Conservation (phyloP, 2,329 filamentous ascomycete species). For the Cladosporium sp. region DNA sequence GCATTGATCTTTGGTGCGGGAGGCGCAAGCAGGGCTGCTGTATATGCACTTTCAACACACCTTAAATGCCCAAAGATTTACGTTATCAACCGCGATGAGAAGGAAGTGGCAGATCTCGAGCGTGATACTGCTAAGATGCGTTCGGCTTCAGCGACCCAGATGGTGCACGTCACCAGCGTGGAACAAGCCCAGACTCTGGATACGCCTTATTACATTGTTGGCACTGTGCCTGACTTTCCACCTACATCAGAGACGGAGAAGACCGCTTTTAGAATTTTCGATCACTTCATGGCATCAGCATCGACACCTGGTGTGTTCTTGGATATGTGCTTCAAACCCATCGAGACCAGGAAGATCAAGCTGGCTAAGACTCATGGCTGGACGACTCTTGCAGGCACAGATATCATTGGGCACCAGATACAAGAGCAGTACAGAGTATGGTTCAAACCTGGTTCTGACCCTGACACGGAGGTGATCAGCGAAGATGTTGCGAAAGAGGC, state of each 20-base stretch:
- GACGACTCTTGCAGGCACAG: conserved; percentile 37
- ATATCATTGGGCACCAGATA: conserved; percentile 37
- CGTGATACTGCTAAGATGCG: conserved; percentile 7
- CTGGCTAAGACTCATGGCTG: conserved; percentile 32
- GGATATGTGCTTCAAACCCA: conserved; percentile 43
- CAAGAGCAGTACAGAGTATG: conserved; percentile 32
- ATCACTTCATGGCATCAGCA: background rate
- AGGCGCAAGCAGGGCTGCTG: conserved; percentile 38
- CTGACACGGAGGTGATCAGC: conserved; percentile 24
- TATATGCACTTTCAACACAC: conserved; percentile 12
- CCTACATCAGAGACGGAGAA: conserved; percentile 29
- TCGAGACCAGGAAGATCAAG: conserved; percentile 35
- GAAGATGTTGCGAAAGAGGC: conserved; percentile 27
- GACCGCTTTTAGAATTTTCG: conserved; percentile 4
- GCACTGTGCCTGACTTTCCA: conserved; percentile 37
- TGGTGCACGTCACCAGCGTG: conserved; percentile 30
- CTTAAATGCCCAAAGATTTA: conserved; percentile 14
- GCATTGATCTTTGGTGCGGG: conserved; percentile 40
- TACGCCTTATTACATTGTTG: conserved; percentile 34
- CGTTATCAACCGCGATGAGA: conserved; percentile 17
- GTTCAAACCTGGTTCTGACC: conserved; percentile 21
- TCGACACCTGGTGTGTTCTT: conserved; percentile 32
- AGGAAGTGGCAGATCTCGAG: conserved; percentile 15
- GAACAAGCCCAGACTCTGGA: conserved; percentile 24
- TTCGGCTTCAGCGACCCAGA: background rate